Evolutionary conservation across 2,329 filamentous ascomycete species (phyloP).

Genomic region (Penicillium sp.): DNA sequence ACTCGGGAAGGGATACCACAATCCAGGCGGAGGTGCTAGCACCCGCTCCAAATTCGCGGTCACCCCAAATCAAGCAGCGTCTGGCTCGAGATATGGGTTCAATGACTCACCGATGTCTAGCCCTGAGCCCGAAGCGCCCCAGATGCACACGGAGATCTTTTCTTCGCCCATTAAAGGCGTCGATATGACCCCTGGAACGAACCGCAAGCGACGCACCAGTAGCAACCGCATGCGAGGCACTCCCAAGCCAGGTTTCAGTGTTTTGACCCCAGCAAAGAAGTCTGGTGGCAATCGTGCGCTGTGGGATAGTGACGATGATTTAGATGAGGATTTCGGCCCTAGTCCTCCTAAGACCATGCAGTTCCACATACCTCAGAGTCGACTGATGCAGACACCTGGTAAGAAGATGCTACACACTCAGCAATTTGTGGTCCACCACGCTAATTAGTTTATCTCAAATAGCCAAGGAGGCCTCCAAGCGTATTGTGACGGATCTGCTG

Average conservation of each 20-base stretch:
- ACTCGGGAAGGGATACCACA: constrained; percentile 55
- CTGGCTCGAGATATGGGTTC: constrained; percentile 28
- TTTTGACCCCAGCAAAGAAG: constrained; percentile 68
- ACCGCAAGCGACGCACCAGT: constrained; percentile 45
- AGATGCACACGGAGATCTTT: constrained; percentile 82
- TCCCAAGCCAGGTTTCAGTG: constrained; percentile 76
- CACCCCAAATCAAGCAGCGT: constrained; percentile 31
- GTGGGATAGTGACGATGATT: constrained; percentile 75
- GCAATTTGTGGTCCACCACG: neutral
- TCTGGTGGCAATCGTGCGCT: constrained; percentile 40
- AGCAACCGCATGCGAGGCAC: constrained; percentile 43
- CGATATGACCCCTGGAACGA: constrained; percentile 37
- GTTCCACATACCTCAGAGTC: constrained; percentile 52
- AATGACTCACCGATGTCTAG: constrained; percentile 64
- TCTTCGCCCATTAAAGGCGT: constrained; percentile 64
- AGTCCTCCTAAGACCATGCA: constrained; percentile 80
- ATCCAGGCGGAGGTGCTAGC: constrained; percentile 18
- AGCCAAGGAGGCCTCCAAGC: constrained; percentile 52
- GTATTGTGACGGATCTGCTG: constrained; percentile 50
- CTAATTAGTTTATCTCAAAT: neutral
- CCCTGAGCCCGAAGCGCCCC: constrained; percentile 76
- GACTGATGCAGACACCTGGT: constrained; percentile 52
- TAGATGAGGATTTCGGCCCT: constrained; percentile 66
- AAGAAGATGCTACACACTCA: constrained; percentile 9
- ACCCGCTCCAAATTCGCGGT: constrained; percentile 33